Evolutionary conservation across 2,329 filamentous ascomycete genomes (phyloP).

Genomic region (Ceratocystis cubensis): DNA sequence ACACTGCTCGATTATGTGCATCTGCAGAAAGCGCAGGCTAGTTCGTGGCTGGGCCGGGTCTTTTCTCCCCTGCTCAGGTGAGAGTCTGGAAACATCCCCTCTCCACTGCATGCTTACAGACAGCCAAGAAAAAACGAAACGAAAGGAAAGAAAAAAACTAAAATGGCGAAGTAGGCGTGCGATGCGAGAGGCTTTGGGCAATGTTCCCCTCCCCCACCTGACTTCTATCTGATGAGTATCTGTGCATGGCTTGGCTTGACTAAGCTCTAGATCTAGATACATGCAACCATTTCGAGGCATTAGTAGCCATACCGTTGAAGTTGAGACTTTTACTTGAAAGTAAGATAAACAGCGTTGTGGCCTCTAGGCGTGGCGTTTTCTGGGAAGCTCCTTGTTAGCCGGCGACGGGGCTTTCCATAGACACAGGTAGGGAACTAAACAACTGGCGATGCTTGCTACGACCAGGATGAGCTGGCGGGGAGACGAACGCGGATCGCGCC

Average conservation of each 20-base stretch:
- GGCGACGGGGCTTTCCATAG: background rate
- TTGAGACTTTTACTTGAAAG: no score
- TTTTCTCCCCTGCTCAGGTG: background rate
- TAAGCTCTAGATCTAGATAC: no score
- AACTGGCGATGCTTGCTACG: background rate
- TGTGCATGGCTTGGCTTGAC: no score
- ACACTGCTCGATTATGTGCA: background rate
- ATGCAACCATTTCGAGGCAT: no score
- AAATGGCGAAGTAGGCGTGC: background rate
- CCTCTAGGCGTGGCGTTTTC: background rate
- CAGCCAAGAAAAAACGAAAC: background rate
- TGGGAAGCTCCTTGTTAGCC: background rate
- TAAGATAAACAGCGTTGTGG: no score
- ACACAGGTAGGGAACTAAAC: background rate
- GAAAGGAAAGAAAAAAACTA: background rate
- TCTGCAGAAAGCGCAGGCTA: background rate
- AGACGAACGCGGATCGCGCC: background rate
- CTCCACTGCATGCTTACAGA: background rate
- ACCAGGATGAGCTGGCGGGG: background rate
- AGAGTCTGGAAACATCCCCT: background rate
- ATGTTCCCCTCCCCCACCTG: no score
- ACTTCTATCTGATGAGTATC: no score
- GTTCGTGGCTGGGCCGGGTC: background rate
- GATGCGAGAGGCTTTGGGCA: no score
- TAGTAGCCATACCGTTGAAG: no score